These are phyloP conservation scores for Psilocybe azurescens DNA, from an alignment of 768 basidiomycete genomes.

Conservation along the genomic window DNA sequence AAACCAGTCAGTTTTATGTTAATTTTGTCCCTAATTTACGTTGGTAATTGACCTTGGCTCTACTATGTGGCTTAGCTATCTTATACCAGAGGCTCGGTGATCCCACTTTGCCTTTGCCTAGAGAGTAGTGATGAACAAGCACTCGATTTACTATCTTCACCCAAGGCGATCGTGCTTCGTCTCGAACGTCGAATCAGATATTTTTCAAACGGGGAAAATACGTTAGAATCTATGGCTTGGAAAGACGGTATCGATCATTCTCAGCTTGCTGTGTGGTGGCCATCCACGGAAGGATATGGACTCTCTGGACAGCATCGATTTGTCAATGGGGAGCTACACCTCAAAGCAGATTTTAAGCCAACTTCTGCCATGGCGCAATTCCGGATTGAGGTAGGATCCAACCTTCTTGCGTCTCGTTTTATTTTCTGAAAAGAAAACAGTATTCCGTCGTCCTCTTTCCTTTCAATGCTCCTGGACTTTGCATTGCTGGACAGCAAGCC, in stretches of 20 bases:
- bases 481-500: constrained; percentile 25
- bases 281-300: constrained; percentile 19
- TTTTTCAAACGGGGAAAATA: constrained; percentile 28
- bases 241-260: constrained; percentile 22
- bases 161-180: constrained; percentile 36
- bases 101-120: constrained; percentile 39
- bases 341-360: constrained; percentile 39
- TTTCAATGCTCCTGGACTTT: constrained; percentile 39
- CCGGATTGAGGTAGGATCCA: constrained; percentile 37
- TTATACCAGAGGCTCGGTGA: constrained; percentile 46
- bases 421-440: neutral
- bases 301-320: constrained; percentile 26
- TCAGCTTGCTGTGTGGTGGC: constrained; percentile 24
- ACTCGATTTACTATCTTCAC: constrained; percentile 38
- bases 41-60: neutral
- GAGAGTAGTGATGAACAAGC: constrained; percentile 36
- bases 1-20: constrained; percentile 39
- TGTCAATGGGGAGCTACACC: constrained; percentile 43
- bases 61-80: constrained; percentile 32
- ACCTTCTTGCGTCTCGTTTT: neutral
- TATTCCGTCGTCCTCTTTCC: constrained; percentile 7
- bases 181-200: constrained; percentile 20
- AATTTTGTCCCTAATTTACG: neutral
- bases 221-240: constrained; percentile 13
- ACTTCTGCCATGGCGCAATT: constrained; percentile 44